Base-by-base conservation (phyloP, 2,329 filamentous ascomycete genomes). In the Hypoxylon sp. region DNA sequence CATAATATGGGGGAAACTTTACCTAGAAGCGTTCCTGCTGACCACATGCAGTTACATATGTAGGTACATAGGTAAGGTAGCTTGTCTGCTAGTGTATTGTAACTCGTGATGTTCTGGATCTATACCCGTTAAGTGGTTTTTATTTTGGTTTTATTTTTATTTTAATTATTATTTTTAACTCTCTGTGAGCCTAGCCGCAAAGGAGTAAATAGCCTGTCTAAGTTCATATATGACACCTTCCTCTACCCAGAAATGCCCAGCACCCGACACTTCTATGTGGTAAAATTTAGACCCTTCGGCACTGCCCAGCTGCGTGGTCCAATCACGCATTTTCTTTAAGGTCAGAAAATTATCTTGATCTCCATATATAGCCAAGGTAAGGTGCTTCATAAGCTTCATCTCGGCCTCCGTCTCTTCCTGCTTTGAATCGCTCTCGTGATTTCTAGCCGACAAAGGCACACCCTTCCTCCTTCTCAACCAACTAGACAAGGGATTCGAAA, bases 261-360 rank as follows among this genome's bases (percentile, higher is more conserved):
- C 88, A 0, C 82, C 81, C 13, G 79, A 71, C 24, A 91, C 80
- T 70, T 89, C 86, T 2, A 80, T 75, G 13, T 79, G 81, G 4
- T 73, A 76, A 63, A 90, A 89, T 54, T 69, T 74, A 17, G 86
- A 88, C 1, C 77, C 79, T 0, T 79, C 76, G 42, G 72, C 73
- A 11, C 78, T 77, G 17, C 80, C 78, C 48, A 94, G 80, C 66
- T 83, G 84, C 44, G 81, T 80, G 9, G 84, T 83, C 94, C 94
- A 97, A 0, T 83, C 80, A 10, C 87, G 85, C 72, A 94, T 82
- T 78, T 88, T 92, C 64, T 84, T 86, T 3, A 83, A 83, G 0
- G 90, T 87, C 1, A 92, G 90, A 71, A 98, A 97, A 0, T 85
- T 81, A 78, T 98, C 94, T 3, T 86, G 83, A 55, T 91, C 88